Evolutionary conservation across 2,329 filamentous ascomycete genomes (phyloP).

Genomic region (Ophiostoma ulmi): DNA sequence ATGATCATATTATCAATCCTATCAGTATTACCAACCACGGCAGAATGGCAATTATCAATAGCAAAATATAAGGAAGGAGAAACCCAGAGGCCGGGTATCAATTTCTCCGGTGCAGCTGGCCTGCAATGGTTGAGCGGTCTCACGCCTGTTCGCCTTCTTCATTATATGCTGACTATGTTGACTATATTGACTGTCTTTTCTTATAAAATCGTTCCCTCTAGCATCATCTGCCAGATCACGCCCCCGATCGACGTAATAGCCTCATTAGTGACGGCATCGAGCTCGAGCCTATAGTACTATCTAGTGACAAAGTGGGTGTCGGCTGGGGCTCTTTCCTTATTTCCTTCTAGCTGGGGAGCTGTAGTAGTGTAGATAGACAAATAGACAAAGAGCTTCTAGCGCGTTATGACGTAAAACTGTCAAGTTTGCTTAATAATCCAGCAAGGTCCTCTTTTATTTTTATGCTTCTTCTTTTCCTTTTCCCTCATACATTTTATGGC

Average conservation of each 20-base stretch:
- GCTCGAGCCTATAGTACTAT: not conserved
- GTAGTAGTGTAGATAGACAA: not conserved
- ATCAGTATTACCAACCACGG: not conserved
- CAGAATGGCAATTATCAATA: not conserved
- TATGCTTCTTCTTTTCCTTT: not conserved
- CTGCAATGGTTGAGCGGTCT: not conserved
- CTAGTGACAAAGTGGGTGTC: not conserved
- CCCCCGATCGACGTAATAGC: not conserved
- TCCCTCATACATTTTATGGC: not conserved
- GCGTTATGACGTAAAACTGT: not conserved
- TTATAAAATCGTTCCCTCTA: not conserved
- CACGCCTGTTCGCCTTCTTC: not conserved
- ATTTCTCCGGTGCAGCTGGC: not conserved
- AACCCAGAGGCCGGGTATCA: not conserved
- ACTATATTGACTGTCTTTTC: not conserved
- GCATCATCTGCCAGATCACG: not conserved
- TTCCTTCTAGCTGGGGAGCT: not conserved
- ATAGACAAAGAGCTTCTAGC: not conserved
- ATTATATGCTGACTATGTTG: no score
- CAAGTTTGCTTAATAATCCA: slow-evolving; percentile 1
- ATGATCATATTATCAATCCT: not conserved
- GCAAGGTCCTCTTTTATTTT: not conserved
- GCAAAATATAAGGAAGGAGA: not conserved
- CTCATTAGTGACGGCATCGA: slow-evolving; percentile 2
- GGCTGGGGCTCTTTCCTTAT: not conserved